Evolutionary conservation across 179 eudicot species (phyloP).

Genomic region (Gypsophila paniculata): DNA sequence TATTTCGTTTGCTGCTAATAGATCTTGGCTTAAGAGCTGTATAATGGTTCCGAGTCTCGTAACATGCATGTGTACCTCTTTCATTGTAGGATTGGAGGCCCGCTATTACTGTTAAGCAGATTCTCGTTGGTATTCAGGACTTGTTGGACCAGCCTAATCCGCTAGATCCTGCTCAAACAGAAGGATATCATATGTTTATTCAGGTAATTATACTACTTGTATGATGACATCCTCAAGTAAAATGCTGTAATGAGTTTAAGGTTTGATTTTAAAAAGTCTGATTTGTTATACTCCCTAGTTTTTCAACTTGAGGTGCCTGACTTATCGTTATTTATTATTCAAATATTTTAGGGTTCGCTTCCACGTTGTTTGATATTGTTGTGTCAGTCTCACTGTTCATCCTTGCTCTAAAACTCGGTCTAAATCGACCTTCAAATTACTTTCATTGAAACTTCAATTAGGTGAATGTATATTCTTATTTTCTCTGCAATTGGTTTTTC

Average conservation of each 20-base stretch:
- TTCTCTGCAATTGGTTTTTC: background rate
- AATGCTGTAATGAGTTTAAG: background rate
- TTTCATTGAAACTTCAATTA: background rate
- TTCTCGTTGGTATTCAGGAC: conserved; percentile 54
- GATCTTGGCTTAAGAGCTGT: background rate
- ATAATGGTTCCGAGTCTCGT: conserved; percentile 2
- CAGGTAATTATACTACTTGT: conserved; percentile 37
- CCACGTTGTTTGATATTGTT: background rate
- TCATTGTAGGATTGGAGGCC: conserved; percentile 51
- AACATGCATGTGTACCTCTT: background rate
- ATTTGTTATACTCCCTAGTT: background rate
- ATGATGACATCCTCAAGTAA: background rate
- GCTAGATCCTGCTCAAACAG: conserved; percentile 55
- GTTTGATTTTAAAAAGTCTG: background rate
- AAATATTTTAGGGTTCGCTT: too few species aligned
- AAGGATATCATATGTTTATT: conserved; percentile 54
- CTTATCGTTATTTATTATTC: too few species aligned
- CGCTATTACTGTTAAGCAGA: conserved; percentile 56
- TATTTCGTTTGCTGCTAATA: background rate
- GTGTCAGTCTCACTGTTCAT: too few species aligned
- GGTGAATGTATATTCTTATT: too few species aligned
- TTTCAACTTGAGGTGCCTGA: too few species aligned
- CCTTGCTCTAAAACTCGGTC: too few species aligned
- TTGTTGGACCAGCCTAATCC: conserved; percentile 53
- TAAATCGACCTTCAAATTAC: background rate